These are phyloP conservation scores for Fusarium coffeatum DNA, from an alignment of 2,329 filamentous ascomycete species.

Conservation along the genomic window DNA sequence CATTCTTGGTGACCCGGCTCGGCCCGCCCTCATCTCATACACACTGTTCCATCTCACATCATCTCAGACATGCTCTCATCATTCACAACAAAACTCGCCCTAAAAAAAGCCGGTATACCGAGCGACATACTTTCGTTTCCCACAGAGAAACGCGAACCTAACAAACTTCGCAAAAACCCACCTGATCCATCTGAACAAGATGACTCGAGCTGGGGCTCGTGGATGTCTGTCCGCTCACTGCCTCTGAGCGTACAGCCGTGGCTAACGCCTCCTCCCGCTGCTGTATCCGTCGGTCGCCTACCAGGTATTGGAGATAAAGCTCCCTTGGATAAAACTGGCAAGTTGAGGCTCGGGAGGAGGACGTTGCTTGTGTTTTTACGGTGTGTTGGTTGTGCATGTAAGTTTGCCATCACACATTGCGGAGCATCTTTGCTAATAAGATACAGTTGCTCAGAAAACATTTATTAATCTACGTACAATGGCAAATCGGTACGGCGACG, in stretches of 20 bases:
- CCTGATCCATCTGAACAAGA: constrained; percentile 46
- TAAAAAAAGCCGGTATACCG: constrained; percentile 67
- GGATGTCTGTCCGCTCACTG: constrained; percentile 63
- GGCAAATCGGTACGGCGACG: constrained; percentile 61
- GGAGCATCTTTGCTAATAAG: not conserved
- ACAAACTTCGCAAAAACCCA: constrained; percentile 50
- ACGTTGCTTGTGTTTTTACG: constrained; percentile 64
- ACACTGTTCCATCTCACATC: constrained; percentile 16
- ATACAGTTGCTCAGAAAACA: constrained; percentile 65
- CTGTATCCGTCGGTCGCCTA: constrained; percentile 59
- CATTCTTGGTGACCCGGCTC: too few relatives aligned
- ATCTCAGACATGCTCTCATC: constrained; percentile 62
- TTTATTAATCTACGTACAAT: constrained; percentile 67
- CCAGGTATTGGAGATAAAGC: constrained; percentile 62
- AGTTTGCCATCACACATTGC: constrained; percentile 38
- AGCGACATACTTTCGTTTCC: constrained; percentile 60
- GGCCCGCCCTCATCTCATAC: not conserved
- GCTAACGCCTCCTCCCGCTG: constrained; percentile 63
- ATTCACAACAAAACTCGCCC: constrained; percentile 67
- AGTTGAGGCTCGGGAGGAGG: constrained; percentile 57
- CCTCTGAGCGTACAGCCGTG: constrained; percentile 66
- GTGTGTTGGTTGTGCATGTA: constrained; percentile 68
- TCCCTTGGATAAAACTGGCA: constrained; percentile 59
- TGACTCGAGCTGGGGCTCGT: constrained; percentile 55
- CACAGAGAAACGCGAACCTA: constrained; percentile 46